Percentiles rank a stretch among this genome's conserved stretches.
Conservation (phyloP, 2,329 filamentous ascomycete species). For the Parafenestella ontariensis region DNA sequence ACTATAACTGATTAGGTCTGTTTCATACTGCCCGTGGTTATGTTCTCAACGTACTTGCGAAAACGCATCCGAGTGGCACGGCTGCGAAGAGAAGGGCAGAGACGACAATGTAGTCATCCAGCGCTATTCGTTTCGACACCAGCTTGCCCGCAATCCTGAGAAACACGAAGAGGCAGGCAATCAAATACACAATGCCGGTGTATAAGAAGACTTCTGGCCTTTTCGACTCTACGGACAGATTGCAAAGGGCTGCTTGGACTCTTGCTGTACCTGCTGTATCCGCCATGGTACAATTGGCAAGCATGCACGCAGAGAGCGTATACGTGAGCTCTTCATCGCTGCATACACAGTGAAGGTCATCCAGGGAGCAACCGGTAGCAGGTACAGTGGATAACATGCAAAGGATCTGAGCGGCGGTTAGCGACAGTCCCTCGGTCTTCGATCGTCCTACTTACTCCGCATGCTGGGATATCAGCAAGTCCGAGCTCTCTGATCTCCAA, state of each 20-base stretch:
- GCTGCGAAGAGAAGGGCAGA: constrained; percentile 21
- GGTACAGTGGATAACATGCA: constrained; percentile 20
- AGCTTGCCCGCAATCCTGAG: constrained; percentile 22
- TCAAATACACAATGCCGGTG: constrained; percentile 18
- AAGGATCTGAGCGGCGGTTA: constrained; percentile 5
- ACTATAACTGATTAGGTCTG: constrained; percentile 9
- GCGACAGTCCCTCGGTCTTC: background rate
- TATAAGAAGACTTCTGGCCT: constrained; percentile 14
- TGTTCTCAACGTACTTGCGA: constrained; percentile 22
- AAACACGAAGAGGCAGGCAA: constrained; percentile 19
- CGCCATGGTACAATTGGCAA: constrained; percentile 37
- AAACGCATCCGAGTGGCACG: constrained; percentile 25
- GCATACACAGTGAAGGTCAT: constrained; percentile 27
- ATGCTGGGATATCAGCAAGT: constrained; percentile 17
- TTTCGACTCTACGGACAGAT: constrained; percentile 26
- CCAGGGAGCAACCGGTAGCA: constrained; percentile 17
- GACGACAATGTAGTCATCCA: constrained; percentile 30
- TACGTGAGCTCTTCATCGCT: constrained; percentile 11
- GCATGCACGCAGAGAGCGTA: constrained; percentile 27
- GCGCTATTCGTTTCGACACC: constrained; percentile 18
- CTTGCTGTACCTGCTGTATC: constrained; percentile 22
- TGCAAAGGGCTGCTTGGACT: constrained; percentile 29
- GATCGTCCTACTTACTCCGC: constrained; percentile 10
- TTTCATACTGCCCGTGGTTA: background rate
- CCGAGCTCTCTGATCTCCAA: constrained; percentile 9